A percentile compares a stretch with the other conserved stretches of the same genome.
Conservation (phyloP, 1,284 basidiomycete genomes). For the Ganoderma multipileum region DNA sequence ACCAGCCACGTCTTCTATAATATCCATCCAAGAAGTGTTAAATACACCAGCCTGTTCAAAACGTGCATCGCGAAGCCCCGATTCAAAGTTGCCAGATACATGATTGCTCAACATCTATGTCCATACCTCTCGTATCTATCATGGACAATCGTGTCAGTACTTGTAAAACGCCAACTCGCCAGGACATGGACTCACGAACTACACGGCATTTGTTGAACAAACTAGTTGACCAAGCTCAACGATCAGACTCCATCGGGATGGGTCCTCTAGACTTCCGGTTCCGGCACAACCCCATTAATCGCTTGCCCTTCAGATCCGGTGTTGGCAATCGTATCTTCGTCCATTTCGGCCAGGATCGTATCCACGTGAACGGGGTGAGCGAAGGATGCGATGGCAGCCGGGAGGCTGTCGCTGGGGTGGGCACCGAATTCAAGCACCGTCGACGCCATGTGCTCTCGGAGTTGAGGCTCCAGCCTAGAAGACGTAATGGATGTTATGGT, state of each 20-base stretch:
- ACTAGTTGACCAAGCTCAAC: not conserved
- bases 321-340: not conserved
- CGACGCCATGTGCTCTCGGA: not conserved
- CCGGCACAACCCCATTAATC: not conserved
- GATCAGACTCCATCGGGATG: not conserved
- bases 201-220: not conserved
- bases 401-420: not conserved
- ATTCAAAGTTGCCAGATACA: too few relatives aligned
- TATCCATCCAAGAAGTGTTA: too few relatives aligned
- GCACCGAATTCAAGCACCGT: not conserved
- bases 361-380: not conserved
- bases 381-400: not conserved
- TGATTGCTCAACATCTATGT: too few relatives aligned
- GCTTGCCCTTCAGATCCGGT: not conserved
- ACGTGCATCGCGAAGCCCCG: too few relatives aligned
- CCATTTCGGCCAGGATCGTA: not conserved
- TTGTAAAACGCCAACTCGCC: too few relatives aligned
- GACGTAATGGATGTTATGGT: not conserved
- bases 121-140: too few relatives aligned
- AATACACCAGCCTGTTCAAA: too few relatives aligned
- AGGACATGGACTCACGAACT: not conserved
- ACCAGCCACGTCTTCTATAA: too few relatives aligned
- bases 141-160: too few relatives aligned
- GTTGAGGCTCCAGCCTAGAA: not conserved
- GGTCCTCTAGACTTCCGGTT: not conserved